Evolutionary conservation across 139 green algal genomes (phyloP).

Genomic region (Asterochloris erici): DNA sequence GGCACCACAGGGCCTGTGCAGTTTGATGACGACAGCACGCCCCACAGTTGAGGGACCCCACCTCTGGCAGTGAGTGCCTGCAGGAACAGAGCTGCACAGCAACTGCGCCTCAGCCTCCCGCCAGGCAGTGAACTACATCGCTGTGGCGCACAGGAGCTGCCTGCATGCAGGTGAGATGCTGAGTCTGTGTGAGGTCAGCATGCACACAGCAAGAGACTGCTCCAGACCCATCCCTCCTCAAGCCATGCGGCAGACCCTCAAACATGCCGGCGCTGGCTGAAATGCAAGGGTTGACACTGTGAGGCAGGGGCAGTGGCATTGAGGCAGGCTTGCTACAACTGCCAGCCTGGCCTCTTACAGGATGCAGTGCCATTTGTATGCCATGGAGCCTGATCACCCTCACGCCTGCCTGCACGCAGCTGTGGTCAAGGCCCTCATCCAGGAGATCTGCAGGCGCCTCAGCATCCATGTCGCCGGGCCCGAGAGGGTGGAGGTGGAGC

Average conservation of each 20-base stretch:
- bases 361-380: background rate
- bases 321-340: background rate
- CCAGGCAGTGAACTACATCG: too few species aligned
- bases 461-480: background rate
- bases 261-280: background rate
- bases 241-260: background rate
- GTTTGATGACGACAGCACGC: background rate
- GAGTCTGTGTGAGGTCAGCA: background rate
- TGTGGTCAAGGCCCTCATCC: background rate
- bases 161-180: slow-evolving; percentile 1
- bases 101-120: background rate
- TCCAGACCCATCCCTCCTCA: background rate
- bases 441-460: background rate
- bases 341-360: background rate
- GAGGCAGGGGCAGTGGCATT: background rate
- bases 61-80: background rate
- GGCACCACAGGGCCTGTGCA: background rate
- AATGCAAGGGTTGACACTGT: background rate
- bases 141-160: slow-evolving; percentile 13
- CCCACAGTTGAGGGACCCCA: background rate
- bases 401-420: background rate
- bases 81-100: background rate
- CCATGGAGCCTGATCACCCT: background rate
- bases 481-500: background rate
- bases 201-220: background rate